phyloP scores from a whole-genome alignment of 257 asterid genomes.

The Coffea eugenioides region DNA sequence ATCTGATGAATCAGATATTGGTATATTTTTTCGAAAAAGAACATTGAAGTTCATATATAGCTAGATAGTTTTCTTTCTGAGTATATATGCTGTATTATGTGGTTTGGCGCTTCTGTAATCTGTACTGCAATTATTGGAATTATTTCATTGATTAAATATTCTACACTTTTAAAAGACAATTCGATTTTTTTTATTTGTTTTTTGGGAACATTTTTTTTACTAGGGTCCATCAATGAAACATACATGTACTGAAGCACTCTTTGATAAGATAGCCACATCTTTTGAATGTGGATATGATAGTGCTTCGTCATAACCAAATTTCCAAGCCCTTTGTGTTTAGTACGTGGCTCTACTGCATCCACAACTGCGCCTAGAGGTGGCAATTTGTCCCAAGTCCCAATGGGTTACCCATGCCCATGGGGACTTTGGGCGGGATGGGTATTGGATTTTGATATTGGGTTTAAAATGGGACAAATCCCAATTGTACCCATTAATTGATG shows the following conservation, averaged over 20 bases:
- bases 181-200: background rate
- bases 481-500: too few relatives aligned
- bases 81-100: constrained; percentile 1
- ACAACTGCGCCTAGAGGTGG: too few relatives aligned
- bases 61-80: background rate
- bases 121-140: background rate
- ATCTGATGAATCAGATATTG: background rate
- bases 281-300: background rate
- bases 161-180: background rate
- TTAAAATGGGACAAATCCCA: too few relatives aligned
- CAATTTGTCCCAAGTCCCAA: too few relatives aligned
- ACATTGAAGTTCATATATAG: background rate
- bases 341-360: background rate
- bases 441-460: too few relatives aligned
- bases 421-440: too few relatives aligned
- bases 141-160: constrained; percentile 18
- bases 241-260: background rate
- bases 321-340: background rate
- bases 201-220: background rate
- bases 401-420: too few relatives aligned
- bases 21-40: background rate
- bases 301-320: background rate
- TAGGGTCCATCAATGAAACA: background rate
- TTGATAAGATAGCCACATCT: background rate
- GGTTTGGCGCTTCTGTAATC: constrained; percentile 7